A percentile compares a stretch with the other conserved stretches of the same genome.
Evolutionary conservation across 768 basidiomycete species (phyloP).

Genomic region (Pisolithus albus): DNA sequence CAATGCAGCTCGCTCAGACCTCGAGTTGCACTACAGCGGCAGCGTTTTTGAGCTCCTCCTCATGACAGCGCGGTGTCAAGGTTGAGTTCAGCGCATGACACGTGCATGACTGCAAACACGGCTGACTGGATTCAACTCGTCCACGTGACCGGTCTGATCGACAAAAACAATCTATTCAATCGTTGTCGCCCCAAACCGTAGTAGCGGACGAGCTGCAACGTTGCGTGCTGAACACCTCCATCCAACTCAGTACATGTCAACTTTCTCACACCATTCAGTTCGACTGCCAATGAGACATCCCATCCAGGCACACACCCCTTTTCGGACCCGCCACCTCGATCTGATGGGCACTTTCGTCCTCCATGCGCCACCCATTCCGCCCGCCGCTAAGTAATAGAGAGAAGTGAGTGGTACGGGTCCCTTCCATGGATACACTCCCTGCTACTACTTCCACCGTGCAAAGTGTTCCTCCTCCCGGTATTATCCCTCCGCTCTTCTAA

Average conservation of each 20-base stretch:
- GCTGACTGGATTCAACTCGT: slow-evolving; percentile 10
- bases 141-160: slow-evolving; percentile 18
- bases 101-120: slow-evolving; percentile 6
- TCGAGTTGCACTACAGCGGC: background rate
- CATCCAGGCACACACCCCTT: slow-evolving; percentile 26
- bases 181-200: background rate
- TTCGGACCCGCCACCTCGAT: slow-evolving; percentile 28
- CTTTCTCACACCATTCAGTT: slow-evolving; percentile 10
- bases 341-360: slow-evolving; percentile 12
- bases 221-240: background rate
- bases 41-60: background rate
- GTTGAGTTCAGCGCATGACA: slow-evolving; percentile 8
- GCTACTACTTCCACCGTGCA: background rate
- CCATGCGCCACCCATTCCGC: slow-evolving; percentile 10
- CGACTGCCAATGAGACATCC: too few species aligned
- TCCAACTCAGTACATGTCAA: background rate
- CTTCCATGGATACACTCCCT: slow-evolving; percentile 25
- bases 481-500: slow-evolving; percentile 6
- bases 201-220: too few species aligned
- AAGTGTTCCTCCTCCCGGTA: background rate
- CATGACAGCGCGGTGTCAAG: slow-evolving; percentile 6
- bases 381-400: slow-evolving; percentile 6
- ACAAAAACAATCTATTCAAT: slow-evolving; percentile 1
- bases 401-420: slow-evolving; percentile 7
- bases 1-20: too few species aligned